Base-by-base conservation (phyloP, 73 alveolate genomes). In the Stentor coeruleus region DNA sequence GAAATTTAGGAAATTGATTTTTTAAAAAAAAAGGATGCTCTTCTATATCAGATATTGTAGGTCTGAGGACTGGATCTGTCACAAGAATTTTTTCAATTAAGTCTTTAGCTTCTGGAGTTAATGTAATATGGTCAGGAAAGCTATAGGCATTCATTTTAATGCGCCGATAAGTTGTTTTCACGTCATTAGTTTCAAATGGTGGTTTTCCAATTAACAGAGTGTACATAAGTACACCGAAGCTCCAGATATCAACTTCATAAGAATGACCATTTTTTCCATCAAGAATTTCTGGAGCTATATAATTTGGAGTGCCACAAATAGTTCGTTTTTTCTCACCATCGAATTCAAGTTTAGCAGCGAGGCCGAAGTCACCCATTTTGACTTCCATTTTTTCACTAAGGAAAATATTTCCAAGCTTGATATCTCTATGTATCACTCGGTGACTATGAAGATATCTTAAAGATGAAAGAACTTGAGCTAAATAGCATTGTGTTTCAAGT, bases 271-370 rank as follows among this genome's bases (percentile, higher is more conserved):
- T 58, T 57, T 92, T 87, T 3, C 85, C 86, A 31, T 90, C 85
- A 41, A 94, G 75, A 35, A 94, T 93, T 79, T 94, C 98, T 14
- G 98, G 98, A 3, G 98, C 97, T 0, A 94, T 90, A 74, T 92
- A 92, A 58, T 93, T 88, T 0, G 98, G 97, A 3, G 98, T 93
- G 0, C 99, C 99, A 72, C 99, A 94, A 31, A 94, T 81, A 0
- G 99, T 91, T 35, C 90, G 76, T 81, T 94, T 94, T 82, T 94
- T 88, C 36, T 94, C 98, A 2, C 96, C 95, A 38, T 91, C 96
- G 74, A 81, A 90, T 66, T 93, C 98, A 58, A 94, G 80, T 59
- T 89, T 88, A 4, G 97, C 88, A 1, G 99, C 98, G 6, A 91
- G 84, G 3, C 97, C 97, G 77, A 93, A 94, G 74, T 91, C 98